Conservation (phyloP, 352 stramenopile species). For the Pythium phragmiticola region DNA sequence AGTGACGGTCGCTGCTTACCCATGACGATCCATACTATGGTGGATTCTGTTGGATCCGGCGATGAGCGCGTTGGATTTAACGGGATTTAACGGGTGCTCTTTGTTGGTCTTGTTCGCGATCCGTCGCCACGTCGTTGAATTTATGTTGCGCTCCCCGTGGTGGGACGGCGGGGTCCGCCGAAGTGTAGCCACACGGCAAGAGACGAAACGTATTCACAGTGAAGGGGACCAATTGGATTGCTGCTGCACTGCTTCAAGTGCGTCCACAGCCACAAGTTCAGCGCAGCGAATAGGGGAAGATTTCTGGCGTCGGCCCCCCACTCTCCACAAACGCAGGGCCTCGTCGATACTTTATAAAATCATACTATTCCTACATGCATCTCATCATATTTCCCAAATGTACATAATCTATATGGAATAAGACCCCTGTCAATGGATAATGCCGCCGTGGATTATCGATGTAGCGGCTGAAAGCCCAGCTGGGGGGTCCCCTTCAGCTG, state of each 20-base stretch:
- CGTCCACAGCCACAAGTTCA: slow-evolving; percentile 15
- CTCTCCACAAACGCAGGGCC: slow-evolving; percentile 14
- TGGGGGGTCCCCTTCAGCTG: background rate
- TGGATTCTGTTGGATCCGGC: background rate
- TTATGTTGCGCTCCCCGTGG: too few relatives aligned
- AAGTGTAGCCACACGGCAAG: background rate
- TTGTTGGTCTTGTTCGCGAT: background rate
- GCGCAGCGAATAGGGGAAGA: slow-evolving; percentile 36
- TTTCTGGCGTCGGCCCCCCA: slow-evolving; percentile 27
- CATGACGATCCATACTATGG: slow-evolving; percentile 1
- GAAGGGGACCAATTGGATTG: slow-evolving; percentile 18
- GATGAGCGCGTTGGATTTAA: background rate
- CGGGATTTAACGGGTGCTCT: background rate
- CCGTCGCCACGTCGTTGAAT: slow-evolving; percentile 3
- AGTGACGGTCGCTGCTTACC: background rate
- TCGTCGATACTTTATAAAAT: background rate
- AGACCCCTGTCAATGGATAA: background rate
- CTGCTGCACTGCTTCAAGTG: slow-evolving; percentile 3
- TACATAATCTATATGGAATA: too few relatives aligned
- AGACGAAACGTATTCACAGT: slow-evolving; percentile 7
- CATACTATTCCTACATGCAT: background rate
- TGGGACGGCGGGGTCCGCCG: too few relatives aligned
- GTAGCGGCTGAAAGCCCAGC: background rate
- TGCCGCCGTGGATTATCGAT: background rate
- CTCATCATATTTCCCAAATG: too few relatives aligned